These are phyloP conservation scores for Mallotus japonicus DNA, from an alignment of 441 rosid species.

Conservation along the genomic window DNA sequence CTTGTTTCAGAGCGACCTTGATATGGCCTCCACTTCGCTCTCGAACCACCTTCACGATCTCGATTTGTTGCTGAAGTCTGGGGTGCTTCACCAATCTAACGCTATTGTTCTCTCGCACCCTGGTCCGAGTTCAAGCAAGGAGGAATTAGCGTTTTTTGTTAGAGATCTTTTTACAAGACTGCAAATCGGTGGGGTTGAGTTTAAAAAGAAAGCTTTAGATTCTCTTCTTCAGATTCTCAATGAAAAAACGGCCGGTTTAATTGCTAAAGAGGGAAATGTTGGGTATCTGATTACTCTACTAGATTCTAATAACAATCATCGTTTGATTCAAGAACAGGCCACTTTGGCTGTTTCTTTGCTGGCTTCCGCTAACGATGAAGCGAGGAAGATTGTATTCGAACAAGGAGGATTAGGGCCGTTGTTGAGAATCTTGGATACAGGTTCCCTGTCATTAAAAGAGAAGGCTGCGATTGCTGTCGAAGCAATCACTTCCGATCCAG, in stretches of 20 bases:
- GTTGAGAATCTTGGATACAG: constrained; percentile 56
- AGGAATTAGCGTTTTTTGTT: constrained; percentile 55
- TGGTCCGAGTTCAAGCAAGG: constrained; percentile 46
- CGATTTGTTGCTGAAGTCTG: constrained; percentile 71
- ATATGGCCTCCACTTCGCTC: constrained; percentile 62
- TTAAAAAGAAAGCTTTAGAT: constrained; percentile 67
- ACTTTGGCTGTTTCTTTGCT: constrained; percentile 55
- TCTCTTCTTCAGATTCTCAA: constrained; percentile 63
- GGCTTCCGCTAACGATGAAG: constrained; percentile 51
- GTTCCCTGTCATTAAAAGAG: constrained; percentile 54
- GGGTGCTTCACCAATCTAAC: constrained; percentile 63
- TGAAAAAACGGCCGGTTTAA: constrained; percentile 47
- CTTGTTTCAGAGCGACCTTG: constrained; percentile 83
- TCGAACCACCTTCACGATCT: constrained; percentile 59
- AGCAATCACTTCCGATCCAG: constrained; percentile 65
- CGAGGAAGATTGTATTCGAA: constrained; percentile 59
- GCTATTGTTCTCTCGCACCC: constrained; percentile 73
- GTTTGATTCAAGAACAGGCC: constrained; percentile 61
- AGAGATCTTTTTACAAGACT: constrained; percentile 69
- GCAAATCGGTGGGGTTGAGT: constrained; percentile 74
- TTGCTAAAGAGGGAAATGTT: constrained; percentile 66
- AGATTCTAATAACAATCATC: constrained; percentile 36
- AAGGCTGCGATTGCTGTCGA: constrained; percentile 65
- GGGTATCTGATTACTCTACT: constrained; percentile 61
- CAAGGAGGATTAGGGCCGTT: constrained; percentile 73